Evolutionary conservation across 2,329 filamentous ascomycete species (phyloP).

Genomic region (Coniochaeta sp.): DNA sequence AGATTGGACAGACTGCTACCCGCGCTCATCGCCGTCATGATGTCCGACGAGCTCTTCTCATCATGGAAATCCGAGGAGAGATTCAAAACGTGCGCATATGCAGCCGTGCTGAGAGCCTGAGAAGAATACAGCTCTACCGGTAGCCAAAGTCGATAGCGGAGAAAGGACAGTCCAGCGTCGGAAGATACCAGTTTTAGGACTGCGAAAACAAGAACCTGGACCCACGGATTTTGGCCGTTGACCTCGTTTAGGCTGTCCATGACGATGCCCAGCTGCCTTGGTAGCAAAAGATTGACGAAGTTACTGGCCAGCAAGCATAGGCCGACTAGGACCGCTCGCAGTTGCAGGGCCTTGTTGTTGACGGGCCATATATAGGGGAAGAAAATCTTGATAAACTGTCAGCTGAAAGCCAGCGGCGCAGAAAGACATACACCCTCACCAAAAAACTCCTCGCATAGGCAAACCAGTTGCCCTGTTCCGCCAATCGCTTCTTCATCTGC

Average conservation of each 20-base stretch:
- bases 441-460: conserved; percentile 68
- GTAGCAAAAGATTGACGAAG: conserved; percentile 67
- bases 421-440: conserved; percentile 26
- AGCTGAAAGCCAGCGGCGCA: conserved; percentile 4
- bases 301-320: conserved; percentile 64
- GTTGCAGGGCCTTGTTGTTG: conserved; percentile 57
- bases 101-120: conserved; percentile 44
- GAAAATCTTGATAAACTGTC: conserved; percentile 47
- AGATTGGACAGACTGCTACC: conserved; percentile 46
- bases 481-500: conserved; percentile 60
- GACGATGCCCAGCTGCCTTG: conserved; percentile 74
- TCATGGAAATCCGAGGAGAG: conserved; percentile 56
- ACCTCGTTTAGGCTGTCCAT: conserved; percentile 57
- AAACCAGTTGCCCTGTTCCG: conserved; percentile 70
- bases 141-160: conserved; percentile 49
- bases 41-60: conserved; percentile 51
- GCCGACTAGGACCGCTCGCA: conserved; percentile 59
- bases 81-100: conserved; percentile 53
- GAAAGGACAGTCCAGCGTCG: conserved; percentile 45
- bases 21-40: conserved; percentile 48
- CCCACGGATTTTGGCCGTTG: conserved; percentile 42
- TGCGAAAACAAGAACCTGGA: conserved; percentile 44
- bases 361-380: conserved; percentile 74
- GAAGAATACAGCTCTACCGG: conserved; percentile 51
- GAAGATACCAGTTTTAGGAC: conserved; percentile 44